Percentiles rank a stretch among this genome's conserved stretches.
Conservation (phyloP, 1,139 yeast species). For the Suhomyces terraborum region DNA sequence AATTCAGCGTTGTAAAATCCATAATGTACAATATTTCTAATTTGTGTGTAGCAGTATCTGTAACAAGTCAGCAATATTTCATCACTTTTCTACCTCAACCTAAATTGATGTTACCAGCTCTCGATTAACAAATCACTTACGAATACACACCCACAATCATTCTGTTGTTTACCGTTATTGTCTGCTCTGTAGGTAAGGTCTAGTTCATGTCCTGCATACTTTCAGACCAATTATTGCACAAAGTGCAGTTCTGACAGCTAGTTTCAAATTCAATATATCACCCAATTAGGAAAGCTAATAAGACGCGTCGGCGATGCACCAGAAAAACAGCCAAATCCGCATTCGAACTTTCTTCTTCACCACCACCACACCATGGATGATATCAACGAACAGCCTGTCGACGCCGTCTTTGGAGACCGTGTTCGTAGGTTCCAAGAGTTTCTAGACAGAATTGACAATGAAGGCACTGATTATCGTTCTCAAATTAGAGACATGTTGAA, state of each 20-base stretch:
- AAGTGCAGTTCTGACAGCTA: neutral
- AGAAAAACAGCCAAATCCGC: constrained; percentile 7
- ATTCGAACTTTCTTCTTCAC: constrained; percentile 4
- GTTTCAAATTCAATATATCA: constrained; percentile 13
- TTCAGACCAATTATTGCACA: neutral
- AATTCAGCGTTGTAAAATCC: neutral
- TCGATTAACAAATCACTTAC: too few relatives aligned
- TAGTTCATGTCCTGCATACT: neutral
- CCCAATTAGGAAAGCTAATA: constrained; percentile 35
- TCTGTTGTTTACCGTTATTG: too few relatives aligned
- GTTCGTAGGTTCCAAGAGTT: constrained; percentile 89
- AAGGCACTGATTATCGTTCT: constrained; percentile 62
- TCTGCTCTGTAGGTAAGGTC: neutral
- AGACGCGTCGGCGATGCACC: constrained; percentile 29
- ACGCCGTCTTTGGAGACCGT: constrained; percentile 70
- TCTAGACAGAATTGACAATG: constrained; percentile 56
- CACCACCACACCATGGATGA: constrained; percentile 22
- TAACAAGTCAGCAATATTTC: too few relatives aligned
- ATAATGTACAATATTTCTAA: too few relatives aligned
- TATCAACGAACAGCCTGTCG: constrained; percentile 38
- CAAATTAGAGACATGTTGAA: constrained; percentile 72
- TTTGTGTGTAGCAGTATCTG: too few relatives aligned
- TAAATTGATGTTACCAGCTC: too few relatives aligned
- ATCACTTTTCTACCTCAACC: too few relatives aligned
- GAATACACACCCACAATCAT: too few relatives aligned